Percentiles rank a stretch among this genome's conserved stretches.
These are phyloP conservation scores for Artemisia annua DNA, from an alignment of 129 eudicot genomes.

Conservation along the genomic window DNA sequence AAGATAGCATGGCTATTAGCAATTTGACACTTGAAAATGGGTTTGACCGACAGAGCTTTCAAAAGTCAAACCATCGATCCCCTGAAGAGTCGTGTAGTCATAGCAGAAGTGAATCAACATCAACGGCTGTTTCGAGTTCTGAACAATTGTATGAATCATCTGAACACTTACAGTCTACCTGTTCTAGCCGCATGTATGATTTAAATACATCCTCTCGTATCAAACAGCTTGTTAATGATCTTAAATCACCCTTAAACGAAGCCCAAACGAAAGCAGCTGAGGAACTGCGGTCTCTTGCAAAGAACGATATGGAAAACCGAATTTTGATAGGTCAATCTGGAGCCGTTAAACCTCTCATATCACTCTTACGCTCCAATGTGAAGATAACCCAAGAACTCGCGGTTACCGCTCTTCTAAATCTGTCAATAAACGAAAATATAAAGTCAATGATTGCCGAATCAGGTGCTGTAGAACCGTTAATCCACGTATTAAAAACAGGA, in stretches of 20 bases:
- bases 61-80: slow-evolving; percentile 52
- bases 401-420: slow-evolving; percentile 77
- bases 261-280: slow-evolving; percentile 66
- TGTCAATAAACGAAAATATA: slow-evolving; percentile 67
- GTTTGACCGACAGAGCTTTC: slow-evolving; percentile 44
- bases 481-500: slow-evolving; percentile 71
- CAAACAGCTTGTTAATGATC: slow-evolving; percentile 49
- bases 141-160: slow-evolving; percentile 49
- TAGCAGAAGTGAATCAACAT: slow-evolving; percentile 82
- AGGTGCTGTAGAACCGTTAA: slow-evolving; percentile 79
- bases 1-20: background rate
- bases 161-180: slow-evolving; percentile 12
- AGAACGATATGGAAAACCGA: slow-evolving; percentile 78
- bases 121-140: slow-evolving; percentile 72
- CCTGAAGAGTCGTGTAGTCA: slow-evolving; percentile 75
- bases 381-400: slow-evolving; percentile 81
- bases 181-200: slow-evolving; percentile 44
- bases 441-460: slow-evolving; percentile 74
- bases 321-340: slow-evolving; percentile 69
- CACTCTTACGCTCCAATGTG: slow-evolving; percentile 49
- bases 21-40: slow-evolving; percentile 28
- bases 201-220: slow-evolving; percentile 50
- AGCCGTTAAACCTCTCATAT: slow-evolving; percentile 67
- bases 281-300: slow-evolving; percentile 77
- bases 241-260: slow-evolving; percentile 45